phyloP scores from a whole-genome alignment of 179 eudicot species.

The Beta macrorhiza region DNA sequence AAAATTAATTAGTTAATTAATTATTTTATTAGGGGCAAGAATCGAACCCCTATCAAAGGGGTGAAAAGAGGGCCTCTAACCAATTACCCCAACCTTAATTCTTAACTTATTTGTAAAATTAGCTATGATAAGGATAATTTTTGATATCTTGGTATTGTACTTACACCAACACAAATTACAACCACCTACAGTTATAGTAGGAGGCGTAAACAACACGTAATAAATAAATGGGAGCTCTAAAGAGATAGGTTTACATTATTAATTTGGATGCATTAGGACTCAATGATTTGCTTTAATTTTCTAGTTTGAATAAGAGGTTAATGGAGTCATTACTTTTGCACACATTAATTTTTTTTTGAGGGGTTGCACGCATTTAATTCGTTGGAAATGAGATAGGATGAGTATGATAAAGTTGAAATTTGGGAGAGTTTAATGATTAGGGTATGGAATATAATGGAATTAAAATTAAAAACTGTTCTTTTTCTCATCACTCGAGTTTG shows the following conservation, averaged over 20 bases:
- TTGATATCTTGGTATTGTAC: no score
- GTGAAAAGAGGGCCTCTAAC: no score
- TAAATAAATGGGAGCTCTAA: background rate
- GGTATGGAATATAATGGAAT: background rate
- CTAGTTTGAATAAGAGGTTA: background rate
- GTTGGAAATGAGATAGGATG: background rate
- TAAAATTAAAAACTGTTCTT: background rate
- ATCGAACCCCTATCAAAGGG: no score
- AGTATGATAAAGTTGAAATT: background rate
- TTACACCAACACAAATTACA: no score
- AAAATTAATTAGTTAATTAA: no score
- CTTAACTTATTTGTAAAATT: no score
- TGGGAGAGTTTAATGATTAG: background rate
- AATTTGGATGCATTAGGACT: background rate
- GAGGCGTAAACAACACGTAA: slow-evolving; percentile 18
- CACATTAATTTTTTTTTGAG: background rate
- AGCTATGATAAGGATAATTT: no score
- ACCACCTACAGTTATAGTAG: background rate
- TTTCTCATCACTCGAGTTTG: background rate
- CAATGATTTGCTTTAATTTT: background rate
- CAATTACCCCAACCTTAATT: no score
- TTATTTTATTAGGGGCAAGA: no score
- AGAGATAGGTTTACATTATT: no score
- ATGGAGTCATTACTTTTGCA: background rate
- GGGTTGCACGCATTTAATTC: no score